phyloP scores from a whole-genome alignment of 371 early-diverging fungal species.

The Mucor saturninus region DNA sequence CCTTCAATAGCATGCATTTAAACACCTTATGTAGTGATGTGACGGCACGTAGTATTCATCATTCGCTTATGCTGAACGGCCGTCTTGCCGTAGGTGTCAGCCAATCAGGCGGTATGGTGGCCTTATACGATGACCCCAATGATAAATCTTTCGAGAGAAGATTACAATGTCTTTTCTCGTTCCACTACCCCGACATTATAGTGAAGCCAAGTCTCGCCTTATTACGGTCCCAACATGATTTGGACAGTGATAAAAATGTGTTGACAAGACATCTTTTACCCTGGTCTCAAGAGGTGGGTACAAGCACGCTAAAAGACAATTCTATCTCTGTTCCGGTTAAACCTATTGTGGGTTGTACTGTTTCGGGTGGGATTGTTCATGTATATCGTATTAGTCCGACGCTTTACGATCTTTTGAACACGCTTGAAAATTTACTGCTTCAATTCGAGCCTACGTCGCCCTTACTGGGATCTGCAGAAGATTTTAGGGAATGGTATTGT shows the following conservation, averaged over 20 bases:
- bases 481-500: constrained; percentile 38
- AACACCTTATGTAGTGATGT: constrained; percentile 33
- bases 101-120: constrained; percentile 40
- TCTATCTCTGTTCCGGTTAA: background rate
- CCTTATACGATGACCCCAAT: constrained; percentile 32
- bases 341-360: constrained; percentile 39
- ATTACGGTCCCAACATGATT: constrained; percentile 19
- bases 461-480: constrained; percentile 29
- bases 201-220: constrained; percentile 30
- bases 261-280: constrained; percentile 22
- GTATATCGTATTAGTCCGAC: constrained; percentile 27
- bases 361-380: constrained; percentile 38
- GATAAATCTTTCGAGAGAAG: constrained; percentile 34
- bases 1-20: background rate
- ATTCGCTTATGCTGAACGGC: constrained; percentile 27
- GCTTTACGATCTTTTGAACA: constrained; percentile 20
- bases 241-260: constrained; percentile 1
- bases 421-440: constrained; percentile 30
- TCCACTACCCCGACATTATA: constrained; percentile 44
- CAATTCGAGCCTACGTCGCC: constrained; percentile 25
- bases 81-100: constrained; percentile 32
- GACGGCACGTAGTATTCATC: constrained; percentile 33
- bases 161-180: constrained; percentile 31
- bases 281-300: constrained; percentile 17
- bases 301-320: background rate